Conservation (phyloP, 768 basidiomycete species). For the Lentinula sp. region DNA sequence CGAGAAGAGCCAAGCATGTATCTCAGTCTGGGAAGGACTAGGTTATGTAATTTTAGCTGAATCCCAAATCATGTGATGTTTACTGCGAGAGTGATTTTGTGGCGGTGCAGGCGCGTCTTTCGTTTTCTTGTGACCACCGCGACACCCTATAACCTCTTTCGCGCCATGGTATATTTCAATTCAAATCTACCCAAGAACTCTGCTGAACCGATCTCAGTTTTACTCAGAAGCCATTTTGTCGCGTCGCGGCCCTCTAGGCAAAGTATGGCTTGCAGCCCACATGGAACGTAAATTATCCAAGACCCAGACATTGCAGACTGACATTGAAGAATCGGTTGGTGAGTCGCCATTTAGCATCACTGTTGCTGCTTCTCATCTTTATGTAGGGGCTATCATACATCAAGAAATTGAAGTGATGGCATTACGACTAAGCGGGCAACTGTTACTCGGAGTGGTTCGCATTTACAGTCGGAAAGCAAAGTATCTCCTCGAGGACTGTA, state of each 20-base stretch:
- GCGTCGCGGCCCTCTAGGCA: slow-evolving; percentile 88
- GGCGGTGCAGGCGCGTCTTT: background rate
- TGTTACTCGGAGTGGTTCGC: slow-evolving; percentile 92
- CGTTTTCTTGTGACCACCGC: background rate
- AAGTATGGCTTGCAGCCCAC: slow-evolving; percentile 99
- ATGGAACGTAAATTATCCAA: slow-evolving; percentile 98
- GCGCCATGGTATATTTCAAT: slow-evolving; percentile 22
- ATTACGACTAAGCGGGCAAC: slow-evolving; percentile 91
- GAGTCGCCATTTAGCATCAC: slow-evolving; percentile 19
- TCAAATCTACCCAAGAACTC: background rate
- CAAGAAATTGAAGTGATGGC: slow-evolving; percentile 93
- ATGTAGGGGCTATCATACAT: slow-evolving; percentile 82
- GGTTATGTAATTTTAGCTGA: background rate
- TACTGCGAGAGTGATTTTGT: background rate
- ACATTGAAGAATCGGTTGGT: slow-evolving; percentile 93
- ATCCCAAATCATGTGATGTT: background rate
- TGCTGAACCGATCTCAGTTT: slow-evolving; percentile 43
- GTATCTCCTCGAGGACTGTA: slow-evolving; percentile 96
- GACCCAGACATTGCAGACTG: slow-evolving; percentile 88
- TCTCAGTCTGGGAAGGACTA: background rate
- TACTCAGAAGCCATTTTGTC: slow-evolving; percentile 93
- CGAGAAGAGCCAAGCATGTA: slow-evolving; percentile 19
- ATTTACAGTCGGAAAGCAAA: slow-evolving; percentile 98
- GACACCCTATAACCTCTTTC: slow-evolving; percentile 11
- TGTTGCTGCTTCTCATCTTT: background rate